A percentile compares a stretch with the other conserved stretches of the same genome.
Evolutionary conservation across 495 filamentous ascomycete species (phyloP).

Genomic region (Pseudoneurospora amorphoporcata): DNA sequence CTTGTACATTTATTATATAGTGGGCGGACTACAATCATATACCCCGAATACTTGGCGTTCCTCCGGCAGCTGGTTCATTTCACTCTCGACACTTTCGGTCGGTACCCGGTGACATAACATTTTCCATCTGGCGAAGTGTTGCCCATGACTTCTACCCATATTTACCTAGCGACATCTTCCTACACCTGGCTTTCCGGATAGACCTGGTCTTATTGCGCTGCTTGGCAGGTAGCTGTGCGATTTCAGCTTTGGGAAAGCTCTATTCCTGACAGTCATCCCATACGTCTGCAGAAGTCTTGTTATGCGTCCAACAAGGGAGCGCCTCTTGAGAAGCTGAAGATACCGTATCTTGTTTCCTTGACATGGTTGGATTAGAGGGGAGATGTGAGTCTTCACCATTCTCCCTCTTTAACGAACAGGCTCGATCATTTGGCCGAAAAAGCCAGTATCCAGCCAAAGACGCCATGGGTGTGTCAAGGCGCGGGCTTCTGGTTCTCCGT

Average conservation of each 20-base stretch:
- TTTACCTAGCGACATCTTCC: background rate
- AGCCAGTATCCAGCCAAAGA: background rate
- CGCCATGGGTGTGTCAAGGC: background rate
- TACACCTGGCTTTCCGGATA: background rate
- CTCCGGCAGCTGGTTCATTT: background rate
- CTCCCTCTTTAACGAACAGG: background rate
- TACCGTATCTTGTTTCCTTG: background rate
- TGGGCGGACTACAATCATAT: constrained; percentile 14
- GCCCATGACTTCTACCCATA: background rate
- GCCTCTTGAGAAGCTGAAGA: background rate
- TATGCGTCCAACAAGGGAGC: background rate
- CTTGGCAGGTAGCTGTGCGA: background rate
- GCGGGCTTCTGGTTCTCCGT: background rate
- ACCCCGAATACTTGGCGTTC: constrained; percentile 6
- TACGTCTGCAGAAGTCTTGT: background rate
- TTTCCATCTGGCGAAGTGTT: background rate
- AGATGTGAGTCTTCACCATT: background rate
- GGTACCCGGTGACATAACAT: background rate
- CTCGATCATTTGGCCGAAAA: background rate
- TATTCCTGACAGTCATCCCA: background rate
- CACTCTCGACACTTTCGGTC: background rate
- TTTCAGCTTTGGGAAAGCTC: background rate
- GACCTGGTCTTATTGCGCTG: background rate
- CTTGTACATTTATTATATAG: constrained; percentile 15
- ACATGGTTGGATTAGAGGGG: background rate